phyloP scores from a whole-genome alignment of 805 yeast genomes.

The fission yeast (Schizosaccharomyces pombe) region DNA sequence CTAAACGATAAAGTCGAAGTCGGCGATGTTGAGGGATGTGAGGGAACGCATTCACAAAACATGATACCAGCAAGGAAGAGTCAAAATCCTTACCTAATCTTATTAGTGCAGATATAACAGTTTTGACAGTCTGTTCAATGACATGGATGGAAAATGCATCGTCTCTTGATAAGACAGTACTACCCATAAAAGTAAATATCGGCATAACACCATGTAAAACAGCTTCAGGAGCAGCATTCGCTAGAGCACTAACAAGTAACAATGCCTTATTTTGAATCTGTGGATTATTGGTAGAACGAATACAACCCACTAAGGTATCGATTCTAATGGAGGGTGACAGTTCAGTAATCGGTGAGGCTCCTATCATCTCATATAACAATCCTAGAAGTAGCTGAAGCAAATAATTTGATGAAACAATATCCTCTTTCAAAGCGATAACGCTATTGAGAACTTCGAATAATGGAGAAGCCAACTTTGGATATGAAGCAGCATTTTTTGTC shows the following conservation, averaged over 20 bases:
- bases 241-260: slow-evolving; percentile 66
- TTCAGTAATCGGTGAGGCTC: slow-evolving; percentile 14
- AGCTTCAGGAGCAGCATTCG: slow-evolving; percentile 70
- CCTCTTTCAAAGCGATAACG: neutral
- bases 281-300: slow-evolving; percentile 71
- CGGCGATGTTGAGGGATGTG: slow-evolving; percentile 95
- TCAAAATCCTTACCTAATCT: neutral
- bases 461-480: slow-evolving; percentile 14
- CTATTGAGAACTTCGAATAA: slow-evolving; percentile 18
- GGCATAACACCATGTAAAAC: slow-evolving; percentile 96
- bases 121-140: slow-evolving; percentile 70
- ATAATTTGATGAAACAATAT: neutral
- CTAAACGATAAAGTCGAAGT: slow-evolving; percentile 55
- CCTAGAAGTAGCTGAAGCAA: slow-evolving; percentile 2
- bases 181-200: slow-evolving; percentile 97
- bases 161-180: slow-evolving; percentile 87
- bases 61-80: slow-evolving; percentile 33
- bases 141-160: slow-evolving; percentile 86
- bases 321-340: slow-evolving; percentile 57
- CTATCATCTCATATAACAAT: neutral
- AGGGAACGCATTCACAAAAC: slow-evolving; percentile 81
- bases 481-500: slow-evolving; percentile 15
- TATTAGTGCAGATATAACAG: slow-evolving; percentile 70
- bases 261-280: slow-evolving; percentile 81
- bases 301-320: slow-evolving; percentile 73